Evolutionary conservation across 139 green algal species (phyloP), one percentile per base, ranked within the genome.

Genomic region (Coelastrella sp.): DNA sequence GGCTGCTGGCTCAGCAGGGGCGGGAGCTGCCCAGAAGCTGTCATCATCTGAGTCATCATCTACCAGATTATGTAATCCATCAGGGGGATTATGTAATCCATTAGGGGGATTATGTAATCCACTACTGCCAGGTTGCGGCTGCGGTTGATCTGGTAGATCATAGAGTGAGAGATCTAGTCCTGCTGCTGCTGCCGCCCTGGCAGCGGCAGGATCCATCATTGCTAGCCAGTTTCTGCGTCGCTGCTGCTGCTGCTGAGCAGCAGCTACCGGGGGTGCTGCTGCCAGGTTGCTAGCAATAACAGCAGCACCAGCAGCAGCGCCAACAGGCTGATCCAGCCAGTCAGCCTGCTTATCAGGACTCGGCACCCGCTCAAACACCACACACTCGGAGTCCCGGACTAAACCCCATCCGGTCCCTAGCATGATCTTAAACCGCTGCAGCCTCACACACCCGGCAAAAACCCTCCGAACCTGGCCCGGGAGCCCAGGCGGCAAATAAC

Each of bases 351-450:
- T 86, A 16, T 86, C 60, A 22, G n/a, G 57, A 75, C n/a, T 59
- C 14, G 65, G 59, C n/a, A 86, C 80, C 16, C 32, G 82, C 17
- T 87, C 83, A 88, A 80, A 88, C 83, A 80, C 17, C 20, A 88
- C 68, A 5, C 47, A 23, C 83, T 88, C 83, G 16, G 54, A 73
- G 7, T 80, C 68, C 54, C 47, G 7, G 7, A 80, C 13, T 23
- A 80, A 56, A 7, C 83, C 83, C 83, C 83, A 88, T 5, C 83
- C 83, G 4, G 8, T 68, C 17, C 83, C 83, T 0, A 80, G 56
- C 66, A 59, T 3, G 17, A 88, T 22, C 54, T n/a, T 76, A 59
- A 88, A 76, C 66, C 54, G 47, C 68, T 68, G 66, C 68, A 88
- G 20, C 7, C 20, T 76, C 5, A 8, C 7, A 71, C 83, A 88